Percentiles rank a stretch among this genome's conserved stretches.
These are phyloP conservation scores for Rhododendron williamsianum DNA, from an alignment of 148 eudicot species.

Conservation along the genomic window DNA sequence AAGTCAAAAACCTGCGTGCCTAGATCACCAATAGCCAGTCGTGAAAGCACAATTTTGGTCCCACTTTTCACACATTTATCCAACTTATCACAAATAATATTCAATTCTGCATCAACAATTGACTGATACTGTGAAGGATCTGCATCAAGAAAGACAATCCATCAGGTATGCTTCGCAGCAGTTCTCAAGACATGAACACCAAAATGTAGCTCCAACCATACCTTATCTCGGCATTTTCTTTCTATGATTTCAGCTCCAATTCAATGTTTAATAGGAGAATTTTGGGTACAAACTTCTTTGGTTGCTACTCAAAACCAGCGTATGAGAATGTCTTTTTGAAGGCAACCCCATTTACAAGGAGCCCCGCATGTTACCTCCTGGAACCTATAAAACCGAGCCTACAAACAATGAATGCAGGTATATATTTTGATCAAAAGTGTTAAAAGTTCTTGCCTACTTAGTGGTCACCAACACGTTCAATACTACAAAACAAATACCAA, in stretches of 20 bases:
- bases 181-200: neutral
- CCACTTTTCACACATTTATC: constrained; percentile 97
- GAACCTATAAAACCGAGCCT: constrained; percentile 52
- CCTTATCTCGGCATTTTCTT: constrained; percentile 99
- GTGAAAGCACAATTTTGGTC: constrained; percentile 94
- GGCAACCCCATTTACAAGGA: constrained; percentile 97
- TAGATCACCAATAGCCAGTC: constrained; percentile 95
- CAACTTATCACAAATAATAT: constrained; percentile 90
- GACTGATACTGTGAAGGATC: constrained; percentile 96
- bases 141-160: constrained; percentile 17
- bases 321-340: constrained; percentile 97
- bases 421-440: neutral
- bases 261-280: constrained; percentile 88
- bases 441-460: neutral
- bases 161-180: constrained; percentile 1
- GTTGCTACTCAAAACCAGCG: constrained; percentile 98
- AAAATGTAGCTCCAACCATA: constrained; percentile 3
- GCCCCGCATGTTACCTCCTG: constrained; percentile 96
- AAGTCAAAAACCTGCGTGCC: constrained; percentile 69
- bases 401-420: neutral
- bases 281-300: constrained; percentile 86
- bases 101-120: constrained; percentile 99
- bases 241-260: constrained; percentile 92
- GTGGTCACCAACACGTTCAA: neutral
- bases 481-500: neutral